These are phyloP conservation scores for Microcyclospora tardicrescens DNA, from an alignment of 2,329 filamentous ascomycete genomes.

Conservation along the genomic window DNA sequence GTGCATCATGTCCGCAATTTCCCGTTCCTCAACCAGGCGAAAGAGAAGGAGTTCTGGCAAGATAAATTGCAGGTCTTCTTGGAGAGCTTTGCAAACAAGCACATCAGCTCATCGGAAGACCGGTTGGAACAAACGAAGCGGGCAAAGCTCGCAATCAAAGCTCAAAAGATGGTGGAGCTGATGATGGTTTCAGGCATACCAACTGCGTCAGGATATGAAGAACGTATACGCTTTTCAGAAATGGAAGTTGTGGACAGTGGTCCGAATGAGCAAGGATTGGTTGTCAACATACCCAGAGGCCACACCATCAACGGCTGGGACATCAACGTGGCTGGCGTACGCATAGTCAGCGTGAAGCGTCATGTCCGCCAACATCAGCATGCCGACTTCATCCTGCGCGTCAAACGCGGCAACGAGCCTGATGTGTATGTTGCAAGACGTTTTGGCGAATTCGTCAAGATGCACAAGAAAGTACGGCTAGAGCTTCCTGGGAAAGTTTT, in stretches of 20 bases:
- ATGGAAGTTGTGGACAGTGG: slow-evolving; percentile 91
- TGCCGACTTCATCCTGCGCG: slow-evolving; percentile 80
- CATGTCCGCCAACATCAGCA: slow-evolving; percentile 85
- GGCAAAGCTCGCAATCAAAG: slow-evolving; percentile 80
- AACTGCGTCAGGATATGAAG: slow-evolving; percentile 92
- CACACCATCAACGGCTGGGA: slow-evolving; percentile 94
- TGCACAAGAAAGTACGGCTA: slow-evolving; percentile 66
- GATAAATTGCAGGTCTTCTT: slow-evolving; percentile 94
- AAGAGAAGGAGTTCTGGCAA: slow-evolving; percentile 99
- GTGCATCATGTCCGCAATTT: slow-evolving; percentile 97
- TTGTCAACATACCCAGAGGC: slow-evolving; percentile 79
- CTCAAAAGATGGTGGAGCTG: slow-evolving; percentile 87
- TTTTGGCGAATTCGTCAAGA: slow-evolving; percentile 73
- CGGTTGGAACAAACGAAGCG: slow-evolving; percentile 92
- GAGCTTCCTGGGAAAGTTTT: slow-evolving; percentile 87
- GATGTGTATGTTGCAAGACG: slow-evolving; percentile 72
- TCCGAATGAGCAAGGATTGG: slow-evolving; percentile 78
- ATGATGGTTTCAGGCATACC: slow-evolving; percentile 99
- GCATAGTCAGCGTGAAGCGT: slow-evolving; percentile 66
- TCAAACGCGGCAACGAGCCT: slow-evolving; percentile 62
- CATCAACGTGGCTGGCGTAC: slow-evolving; percentile 83
- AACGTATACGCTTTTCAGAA: slow-evolving; percentile 90
- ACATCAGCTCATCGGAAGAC: slow-evolving; percentile 94
- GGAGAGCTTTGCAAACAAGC: slow-evolving; percentile 92
- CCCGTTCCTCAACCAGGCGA: slow-evolving; percentile 89